These are phyloP conservation scores for Debaryomyces hansenii DNA, from an alignment of 805 yeast genomes.

Conservation along the genomic window DNA sequence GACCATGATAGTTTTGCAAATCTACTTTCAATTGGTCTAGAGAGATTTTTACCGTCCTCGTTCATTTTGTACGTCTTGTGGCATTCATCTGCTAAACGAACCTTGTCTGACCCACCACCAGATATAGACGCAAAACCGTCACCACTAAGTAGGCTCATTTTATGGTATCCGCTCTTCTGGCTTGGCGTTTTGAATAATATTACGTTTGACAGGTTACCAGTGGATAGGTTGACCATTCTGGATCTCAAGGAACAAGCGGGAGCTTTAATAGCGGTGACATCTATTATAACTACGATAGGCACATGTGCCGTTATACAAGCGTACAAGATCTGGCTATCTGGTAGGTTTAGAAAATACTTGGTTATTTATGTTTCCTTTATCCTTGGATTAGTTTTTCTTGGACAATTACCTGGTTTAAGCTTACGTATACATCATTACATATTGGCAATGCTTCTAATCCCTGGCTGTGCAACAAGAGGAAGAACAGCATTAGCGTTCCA, in stretches of 20 bases:
- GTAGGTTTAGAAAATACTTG: slow-evolving; percentile 61
- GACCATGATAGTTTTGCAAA: slow-evolving; percentile 55
- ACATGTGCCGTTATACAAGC: slow-evolving; percentile 71
- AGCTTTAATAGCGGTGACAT: slow-evolving; percentile 61
- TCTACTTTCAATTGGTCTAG: slow-evolving; percentile 68
- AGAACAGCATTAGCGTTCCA: slow-evolving; percentile 72
- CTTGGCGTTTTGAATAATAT: slow-evolving; percentile 80
- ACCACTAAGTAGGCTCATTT: slow-evolving; percentile 41
- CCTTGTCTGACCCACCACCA: slow-evolving; percentile 30
- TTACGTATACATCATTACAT: slow-evolving; percentile 80
- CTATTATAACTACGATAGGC: slow-evolving; percentile 48
- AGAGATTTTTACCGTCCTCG: slow-evolving; percentile 71
- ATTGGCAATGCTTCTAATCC: slow-evolving; percentile 71
- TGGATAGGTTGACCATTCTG: slow-evolving; percentile 72
- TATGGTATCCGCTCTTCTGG: slow-evolving; percentile 86
- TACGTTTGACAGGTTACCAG: slow-evolving; percentile 85
- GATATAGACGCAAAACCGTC: slow-evolving; percentile 22
- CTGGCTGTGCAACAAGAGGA: slow-evolving; percentile 81
- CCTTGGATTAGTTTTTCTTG: slow-evolving; percentile 43
- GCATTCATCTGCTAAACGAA: slow-evolving; percentile 51
- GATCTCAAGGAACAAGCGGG: slow-evolving; percentile 81
- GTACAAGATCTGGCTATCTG: slow-evolving; percentile 75
- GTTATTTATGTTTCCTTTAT: slow-evolving; percentile 51
- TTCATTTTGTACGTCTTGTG: slow-evolving; percentile 73
- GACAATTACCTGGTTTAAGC: slow-evolving; percentile 62